These are phyloP conservation scores for Micromonas commoda DNA, from an alignment of 139 green algal species.

Conservation along the genomic window DNA sequence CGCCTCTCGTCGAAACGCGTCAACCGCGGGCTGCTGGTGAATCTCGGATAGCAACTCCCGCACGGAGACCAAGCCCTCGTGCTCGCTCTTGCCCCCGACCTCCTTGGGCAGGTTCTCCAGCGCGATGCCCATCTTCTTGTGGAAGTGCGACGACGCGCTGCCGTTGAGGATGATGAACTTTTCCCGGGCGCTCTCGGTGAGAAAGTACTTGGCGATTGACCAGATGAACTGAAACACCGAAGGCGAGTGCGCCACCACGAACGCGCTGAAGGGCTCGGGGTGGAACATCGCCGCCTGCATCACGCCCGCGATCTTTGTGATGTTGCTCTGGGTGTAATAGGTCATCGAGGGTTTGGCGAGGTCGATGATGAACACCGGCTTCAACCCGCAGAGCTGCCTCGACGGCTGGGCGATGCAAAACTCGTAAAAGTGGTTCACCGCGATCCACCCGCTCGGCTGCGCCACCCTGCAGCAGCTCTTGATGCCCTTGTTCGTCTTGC, in stretches of 20 bases:
- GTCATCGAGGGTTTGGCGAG: background rate
- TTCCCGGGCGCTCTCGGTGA: background rate
- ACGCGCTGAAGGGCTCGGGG: constrained; percentile 5
- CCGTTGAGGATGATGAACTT: constrained; percentile 7
- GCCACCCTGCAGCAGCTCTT: background rate
- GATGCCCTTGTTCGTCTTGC: background rate
- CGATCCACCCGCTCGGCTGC: background rate
- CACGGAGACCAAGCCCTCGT: background rate
- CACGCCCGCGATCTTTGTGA: background rate
- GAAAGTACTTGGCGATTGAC: background rate
- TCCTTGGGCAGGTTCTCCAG: background rate
- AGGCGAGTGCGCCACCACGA: background rate
- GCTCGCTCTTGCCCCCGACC: background rate
- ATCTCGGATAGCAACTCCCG: background rate
- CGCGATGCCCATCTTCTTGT: background rate
- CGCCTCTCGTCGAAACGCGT: no score
- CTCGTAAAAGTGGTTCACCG: constrained; percentile 19
- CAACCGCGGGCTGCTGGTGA: background rate
- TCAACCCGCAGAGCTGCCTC: background rate
- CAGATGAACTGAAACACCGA: background rate
- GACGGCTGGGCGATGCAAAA: background rate
- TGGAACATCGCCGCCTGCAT: constrained; percentile 2
- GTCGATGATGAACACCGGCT: constrained; percentile 1
- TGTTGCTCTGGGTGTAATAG: background rate
- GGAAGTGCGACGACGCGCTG: background rate